Percentiles rank a stretch among this genome's conserved stretches.
These are phyloP conservation scores for Parathielavia appendiculata DNA, from an alignment of 495 filamentous ascomycete species.

Conservation along the genomic window DNA sequence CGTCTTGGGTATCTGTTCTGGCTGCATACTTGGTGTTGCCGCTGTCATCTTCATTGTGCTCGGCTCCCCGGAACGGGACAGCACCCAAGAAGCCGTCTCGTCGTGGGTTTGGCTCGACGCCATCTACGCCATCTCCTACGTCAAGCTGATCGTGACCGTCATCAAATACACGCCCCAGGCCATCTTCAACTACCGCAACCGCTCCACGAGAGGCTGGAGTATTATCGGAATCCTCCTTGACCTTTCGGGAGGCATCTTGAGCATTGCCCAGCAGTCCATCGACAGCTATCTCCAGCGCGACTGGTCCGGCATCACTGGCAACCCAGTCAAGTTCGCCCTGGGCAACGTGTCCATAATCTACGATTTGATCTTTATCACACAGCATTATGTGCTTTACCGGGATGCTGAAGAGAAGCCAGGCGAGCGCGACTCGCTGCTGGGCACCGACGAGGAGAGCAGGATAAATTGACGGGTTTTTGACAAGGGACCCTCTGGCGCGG, in stretches of 20 bases:
- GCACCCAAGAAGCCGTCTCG: constrained; percentile 13
- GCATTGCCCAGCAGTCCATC: constrained; percentile 71
- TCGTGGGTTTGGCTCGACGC: constrained; percentile 46
- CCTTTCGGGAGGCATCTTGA: constrained; percentile 73
- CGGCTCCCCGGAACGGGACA: constrained; percentile 49
- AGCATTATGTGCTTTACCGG: constrained; percentile 80
- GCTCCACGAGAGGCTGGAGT: constrained; percentile 81
- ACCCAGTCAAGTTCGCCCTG: constrained; percentile 83
- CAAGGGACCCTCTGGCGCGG: too few relatives aligned
- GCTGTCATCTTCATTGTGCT: constrained; percentile 53
- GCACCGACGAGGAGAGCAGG: constrained; percentile 33
- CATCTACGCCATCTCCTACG: constrained; percentile 73
- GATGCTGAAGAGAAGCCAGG: constrained; percentile 25
- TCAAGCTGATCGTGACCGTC: constrained; percentile 83
- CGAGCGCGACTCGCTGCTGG: constrained; percentile 37
- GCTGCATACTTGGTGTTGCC: constrained; percentile 55
- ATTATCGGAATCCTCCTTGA: constrained; percentile 85
- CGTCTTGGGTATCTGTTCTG: constrained; percentile 62
- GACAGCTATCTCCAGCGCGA: constrained; percentile 80
- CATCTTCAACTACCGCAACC: constrained; percentile 70
- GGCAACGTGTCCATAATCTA: constrained; percentile 82
- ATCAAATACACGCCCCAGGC: constrained; percentile 92
- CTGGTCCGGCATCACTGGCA: constrained; percentile 86
- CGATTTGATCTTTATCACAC: constrained; percentile 75
- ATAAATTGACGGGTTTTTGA: constrained; percentile 25